Percentiles rank a stretch among this genome's conserved stretches.
Conservation (phyloP, 148 eudicot species). For the Selenicereus undatus region DNA sequence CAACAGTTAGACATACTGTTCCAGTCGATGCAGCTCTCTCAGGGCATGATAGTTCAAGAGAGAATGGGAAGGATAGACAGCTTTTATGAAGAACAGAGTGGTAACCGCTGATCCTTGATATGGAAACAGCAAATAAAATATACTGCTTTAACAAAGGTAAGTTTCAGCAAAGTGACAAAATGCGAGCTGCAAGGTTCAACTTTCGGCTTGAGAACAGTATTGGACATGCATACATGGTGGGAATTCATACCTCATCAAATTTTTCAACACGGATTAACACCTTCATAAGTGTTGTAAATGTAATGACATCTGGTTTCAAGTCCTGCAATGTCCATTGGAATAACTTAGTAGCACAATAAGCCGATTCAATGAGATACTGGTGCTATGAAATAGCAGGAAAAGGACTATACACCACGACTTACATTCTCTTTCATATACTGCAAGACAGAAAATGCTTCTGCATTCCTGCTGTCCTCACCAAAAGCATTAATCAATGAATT, state of each 20-base stretch:
- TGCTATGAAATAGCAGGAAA: constrained; percentile 4
- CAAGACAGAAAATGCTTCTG: constrained; percentile 88
- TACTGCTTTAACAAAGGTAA: background rate
- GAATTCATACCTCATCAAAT: constrained; percentile 56
- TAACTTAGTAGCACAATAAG: constrained; percentile 9
- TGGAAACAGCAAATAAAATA: background rate
- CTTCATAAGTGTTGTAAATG: constrained; percentile 96
- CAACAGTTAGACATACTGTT: no score
- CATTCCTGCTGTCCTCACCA: constrained; percentile 84
- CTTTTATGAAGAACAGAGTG: background rate
- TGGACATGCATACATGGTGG: background rate
- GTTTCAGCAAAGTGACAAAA: constrained; percentile 1
- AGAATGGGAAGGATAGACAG: background rate
- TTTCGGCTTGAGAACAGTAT: background rate
- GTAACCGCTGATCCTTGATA: background rate
- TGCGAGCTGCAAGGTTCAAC: background rate
- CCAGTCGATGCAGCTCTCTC: no score
- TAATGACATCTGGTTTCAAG: constrained; percentile 90
- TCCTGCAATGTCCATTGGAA: constrained; percentile 44
- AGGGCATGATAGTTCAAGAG: no score
- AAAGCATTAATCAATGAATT: constrained; percentile 93
- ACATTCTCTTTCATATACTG: constrained; percentile 94
- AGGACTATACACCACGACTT: constrained; percentile 23
- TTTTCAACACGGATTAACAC: constrained; percentile 81
- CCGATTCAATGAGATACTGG: background rate